Conservation (phyloP, 257 asterid genomes). For the Solanum bulbocastanum region DNA sequence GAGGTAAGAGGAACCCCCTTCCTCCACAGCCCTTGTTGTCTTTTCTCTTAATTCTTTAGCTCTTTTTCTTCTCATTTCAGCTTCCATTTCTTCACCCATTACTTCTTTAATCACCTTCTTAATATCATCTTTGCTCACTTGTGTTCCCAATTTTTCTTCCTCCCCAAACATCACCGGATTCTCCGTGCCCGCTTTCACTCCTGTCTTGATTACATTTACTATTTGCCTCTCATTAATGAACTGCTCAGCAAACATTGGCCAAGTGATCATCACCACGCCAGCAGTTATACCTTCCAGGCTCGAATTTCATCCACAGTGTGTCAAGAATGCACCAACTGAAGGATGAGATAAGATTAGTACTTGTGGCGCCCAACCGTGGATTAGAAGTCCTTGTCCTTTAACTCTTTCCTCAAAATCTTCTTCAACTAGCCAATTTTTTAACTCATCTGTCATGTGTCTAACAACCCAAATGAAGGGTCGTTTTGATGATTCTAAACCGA, state of each 20-base stretch:
- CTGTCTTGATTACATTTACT: conserved; percentile 14
- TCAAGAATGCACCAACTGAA: conserved; percentile 5
- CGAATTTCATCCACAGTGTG: conserved; percentile 16
- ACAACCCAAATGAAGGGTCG: conserved; percentile 9
- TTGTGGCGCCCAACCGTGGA: conserved; percentile 14
- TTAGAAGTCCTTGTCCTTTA: neutral
- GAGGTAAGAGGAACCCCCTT: conserved; percentile 33
- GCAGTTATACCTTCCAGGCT: conserved; percentile 5
- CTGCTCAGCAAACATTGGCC: conserved; percentile 34
- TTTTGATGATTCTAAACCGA: conserved; percentile 28
- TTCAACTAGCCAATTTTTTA: neutral
- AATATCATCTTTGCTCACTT: conserved; percentile 12
- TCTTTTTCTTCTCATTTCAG: conserved; percentile 17
- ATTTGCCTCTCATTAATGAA: conserved; percentile 22
- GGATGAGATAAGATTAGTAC: conserved; percentile 8
- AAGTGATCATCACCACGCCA: conserved; percentile 11
- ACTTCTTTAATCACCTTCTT: conserved; percentile 8
- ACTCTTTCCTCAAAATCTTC: conserved; percentile 2
- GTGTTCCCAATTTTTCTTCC: neutral
- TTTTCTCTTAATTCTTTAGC: conserved; percentile 17
- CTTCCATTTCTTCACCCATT: conserved; percentile 22
- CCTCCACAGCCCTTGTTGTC: conserved; percentile 20
- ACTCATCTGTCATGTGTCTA: neutral
- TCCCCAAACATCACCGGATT: neutral
- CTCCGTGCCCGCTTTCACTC: conserved; percentile 19